Evolutionary conservation across 2,329 filamentous ascomycete genomes (phyloP), one percentile per base, ranked within the genome.

Genomic region (Aspergillus latus): DNA sequence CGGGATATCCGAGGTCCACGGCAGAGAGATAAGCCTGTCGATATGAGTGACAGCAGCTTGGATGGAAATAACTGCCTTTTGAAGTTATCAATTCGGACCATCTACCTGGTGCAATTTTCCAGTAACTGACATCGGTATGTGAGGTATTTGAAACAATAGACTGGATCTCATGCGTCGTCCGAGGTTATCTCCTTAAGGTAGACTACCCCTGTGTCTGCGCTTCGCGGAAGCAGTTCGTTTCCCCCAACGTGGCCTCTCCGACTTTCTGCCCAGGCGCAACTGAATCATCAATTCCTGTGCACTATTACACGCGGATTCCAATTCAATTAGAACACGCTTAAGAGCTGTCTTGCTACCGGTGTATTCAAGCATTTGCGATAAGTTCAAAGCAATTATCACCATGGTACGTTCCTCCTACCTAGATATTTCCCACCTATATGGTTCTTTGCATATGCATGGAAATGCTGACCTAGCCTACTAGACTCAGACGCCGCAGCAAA

Each of bases 401-500:
- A 56, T 56, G 54, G 54, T 56, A 52, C 6, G 10, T 21, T 21
- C 21, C 21, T 21, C 21, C 21, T 21, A 21, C 21, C 21, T 21
- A 21, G 21, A 21, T 21, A 21, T 21, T 32, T 11, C 13, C n/a
- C n/a, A 30, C 32, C 51, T 29, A 10, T 9, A 36, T 32, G 36
- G 11, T 51, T 30, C 37, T 26, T 15, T 9, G 5, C 32, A 13
- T 8, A 29, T 7, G 16, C 8, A 30, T 39, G 42, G 7, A 21
- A 21, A 52, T 43, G 44, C 47, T 58, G 4, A 54, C 43, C 16
- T 37, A 40, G 37, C 30, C 21, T 37, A 26, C 40, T 49, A 84
- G 83, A 81, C 80, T 28, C 84, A 87, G 82, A 88, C 85, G 62
- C 85, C 85, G 29, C 81, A 84, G 68, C 85, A 88, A 75, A 83